Percentiles rank a stretch among this genome's conserved stretches.
Conservation (phyloP, 495 filamentous ascomycete species). For the Annulohypoxylon maeteangense region DNA sequence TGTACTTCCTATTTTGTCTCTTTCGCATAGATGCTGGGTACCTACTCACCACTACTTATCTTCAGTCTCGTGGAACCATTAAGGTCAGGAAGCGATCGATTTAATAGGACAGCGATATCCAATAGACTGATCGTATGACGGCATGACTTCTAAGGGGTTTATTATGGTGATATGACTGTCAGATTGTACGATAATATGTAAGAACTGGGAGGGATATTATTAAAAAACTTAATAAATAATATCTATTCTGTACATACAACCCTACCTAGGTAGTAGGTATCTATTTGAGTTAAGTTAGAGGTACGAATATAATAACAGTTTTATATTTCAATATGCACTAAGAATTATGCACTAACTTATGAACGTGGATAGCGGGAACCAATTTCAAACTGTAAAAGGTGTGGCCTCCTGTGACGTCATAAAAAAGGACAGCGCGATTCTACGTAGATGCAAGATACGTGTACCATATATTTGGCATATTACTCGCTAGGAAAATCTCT, state of each 20-base stretch:
- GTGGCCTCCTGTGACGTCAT: slow-evolving; percentile 10
- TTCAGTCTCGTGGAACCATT: background rate
- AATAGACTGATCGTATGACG: slow-evolving; percentile 1
- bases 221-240: too few species aligned
- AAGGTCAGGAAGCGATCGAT: background rate
- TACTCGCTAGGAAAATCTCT: background rate
- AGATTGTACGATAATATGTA: too few species aligned
- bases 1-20: background rate
- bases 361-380: background rate
- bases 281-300: background rate
- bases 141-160: background rate
- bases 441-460: slow-evolving; percentile 6
- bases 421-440: background rate
- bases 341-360: slow-evolving; percentile 1
- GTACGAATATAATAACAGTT: background rate
- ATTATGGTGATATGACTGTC: background rate
- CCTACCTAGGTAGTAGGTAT: background rate
- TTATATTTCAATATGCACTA: background rate
- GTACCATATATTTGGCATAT: background rate
- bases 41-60: too few species aligned
- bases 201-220: too few species aligned
- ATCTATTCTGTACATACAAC: background rate
- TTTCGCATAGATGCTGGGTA: background rate
- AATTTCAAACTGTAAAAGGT: background rate
- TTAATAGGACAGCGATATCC: background rate